Evolutionary conservation across 208 protist species (phyloP), one percentile per base, ranked within the genome.

Genomic region (Wallacemonas sp.): DNA sequence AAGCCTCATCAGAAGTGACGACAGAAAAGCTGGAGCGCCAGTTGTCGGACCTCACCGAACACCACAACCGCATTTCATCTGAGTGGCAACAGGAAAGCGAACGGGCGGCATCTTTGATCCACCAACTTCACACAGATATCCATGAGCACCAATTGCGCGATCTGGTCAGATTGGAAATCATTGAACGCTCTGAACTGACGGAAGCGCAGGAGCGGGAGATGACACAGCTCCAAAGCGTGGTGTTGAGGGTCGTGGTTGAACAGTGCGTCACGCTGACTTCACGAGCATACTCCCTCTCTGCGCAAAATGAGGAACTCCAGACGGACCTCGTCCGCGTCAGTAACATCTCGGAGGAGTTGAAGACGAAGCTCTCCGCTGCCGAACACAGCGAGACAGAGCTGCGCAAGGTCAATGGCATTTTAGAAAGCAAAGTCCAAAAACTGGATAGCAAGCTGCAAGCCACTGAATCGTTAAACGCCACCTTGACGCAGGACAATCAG

Each of bases 401-500:
- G 39, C 61, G 44, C 15, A 51, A 66, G 24, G 61, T 26, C 17
- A 66, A 66, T 21, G 15, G 45, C 5, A 26, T 51, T 17, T 26
- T 66, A 15, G 61, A 66, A 26, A 22, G 55, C 4, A 66, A 66
- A 39, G 15, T 66, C 6, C 36, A 46, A 2, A 2, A 49, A 24
- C 58, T 63, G 11, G 58, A 63, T 17, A 12, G 11, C 12, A 21
- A 26, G 5, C 42, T 63, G 8, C 58, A 63, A 28, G 33, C 17
- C 24, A 27, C 30, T 55, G 1, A 51, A 70, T 2, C 72, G 63
- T 19, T 44, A 70, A 51, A 30, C 14, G 2, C 9, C 12, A 14
- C 66, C 30, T 41, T 86, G 1, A 31, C 58, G 15, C 69, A 68
- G 31, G 88, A 92, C 60, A 92, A 95, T 62, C 71, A 34, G 26